Evolutionary conservation across 202 grass and related monocot species (phyloP), one percentile per base, ranked within the genome.

Genomic region (Schoenoplectus tabernaemontani): DNA sequence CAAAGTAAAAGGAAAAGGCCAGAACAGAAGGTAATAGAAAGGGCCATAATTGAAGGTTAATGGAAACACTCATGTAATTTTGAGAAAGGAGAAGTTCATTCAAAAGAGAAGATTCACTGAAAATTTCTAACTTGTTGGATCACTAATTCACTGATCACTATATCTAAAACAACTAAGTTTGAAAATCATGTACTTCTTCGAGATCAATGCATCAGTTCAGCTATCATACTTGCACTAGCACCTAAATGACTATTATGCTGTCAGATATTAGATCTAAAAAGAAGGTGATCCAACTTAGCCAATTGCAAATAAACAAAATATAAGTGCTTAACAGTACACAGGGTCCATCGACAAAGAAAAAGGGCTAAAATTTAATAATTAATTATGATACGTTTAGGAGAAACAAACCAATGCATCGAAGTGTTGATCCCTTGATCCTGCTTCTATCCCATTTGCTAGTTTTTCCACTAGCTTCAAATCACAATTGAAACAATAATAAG

Each of bases 341-440:
- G 28, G 28, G 28, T 28, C 28, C 1, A 28, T 28, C 1, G 28
- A 38, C 16, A 62, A 28, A 62, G 4, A 62, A 9, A 5, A 26
- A 32, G 4, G 23, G 59, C 9, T 9, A 3, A 65, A 65, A 63
- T 63, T 11, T 39, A n/a, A 66, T 19, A 2, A 66, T 59, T 2
- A 38, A 66, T 19, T 38, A 39, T 7, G 3, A 23, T 23, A 57
- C 1, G 36, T 39, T 22, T 41, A 24, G 12, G 50, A 59, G 15
- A 78, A 78, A 77, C 51, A 77, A 78, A 80, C 78, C 78, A 80
- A 64, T 6, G 78, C 24, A 28, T 80, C 78, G 65, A 80, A 80
- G 59, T 80, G 78, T 8, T 80, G 78, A 36, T 80, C 78, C 23
- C 78, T 61, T 48, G 78, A 51, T n/a, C 78, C 78, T 4, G 78